These are phyloP conservation scores for Geotrichum fermentans DNA, from an alignment of 1,139 yeast species.

Conservation along the genomic window DNA sequence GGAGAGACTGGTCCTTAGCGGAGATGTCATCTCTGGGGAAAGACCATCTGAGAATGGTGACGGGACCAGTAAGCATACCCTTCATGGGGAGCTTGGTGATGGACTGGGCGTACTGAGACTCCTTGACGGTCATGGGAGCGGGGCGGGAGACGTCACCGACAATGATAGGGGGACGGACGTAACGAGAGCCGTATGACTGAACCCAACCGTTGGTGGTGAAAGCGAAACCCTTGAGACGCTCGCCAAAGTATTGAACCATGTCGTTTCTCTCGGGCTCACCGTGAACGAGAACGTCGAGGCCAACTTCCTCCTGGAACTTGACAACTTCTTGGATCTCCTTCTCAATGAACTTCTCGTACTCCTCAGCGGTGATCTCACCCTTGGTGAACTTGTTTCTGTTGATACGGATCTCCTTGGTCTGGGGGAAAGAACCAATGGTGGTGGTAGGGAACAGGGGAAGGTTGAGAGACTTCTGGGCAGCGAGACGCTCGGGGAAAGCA, in stretches of 20 bases:
- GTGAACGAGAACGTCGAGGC: slow-evolving; percentile 95
- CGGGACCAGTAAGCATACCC: slow-evolving; percentile 99
- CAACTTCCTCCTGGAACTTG: slow-evolving; percentile 98
- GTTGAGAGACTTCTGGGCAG: slow-evolving; percentile 85
- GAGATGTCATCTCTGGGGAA: slow-evolving; percentile 99
- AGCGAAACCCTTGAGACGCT: slow-evolving; percentile 94
- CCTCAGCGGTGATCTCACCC: slow-evolving; percentile 92
- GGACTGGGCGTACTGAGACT: slow-evolving; percentile 98
- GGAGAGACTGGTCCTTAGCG: slow-evolving; percentile 91
- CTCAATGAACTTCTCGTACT: slow-evolving; percentile 93
- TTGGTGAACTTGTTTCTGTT: slow-evolving; percentile 97
- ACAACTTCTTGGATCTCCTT: slow-evolving; percentile 92
- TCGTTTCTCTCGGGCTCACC: slow-evolving; percentile 99
- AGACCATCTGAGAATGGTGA: slow-evolving; percentile 99
- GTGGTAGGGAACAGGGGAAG: slow-evolving; percentile 99
- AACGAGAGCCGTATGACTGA: slow-evolving; percentile 99
- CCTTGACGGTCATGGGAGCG: slow-evolving; percentile 96
- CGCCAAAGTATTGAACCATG: slow-evolving; percentile 99
- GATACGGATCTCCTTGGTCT: slow-evolving; percentile 97
- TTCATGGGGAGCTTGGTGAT: slow-evolving; percentile 92
- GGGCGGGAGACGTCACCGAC: slow-evolving; percentile 99
- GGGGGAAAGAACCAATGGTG: slow-evolving; percentile 99
- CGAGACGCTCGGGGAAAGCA: slow-evolving; percentile 82
- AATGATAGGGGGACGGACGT: slow-evolving; percentile 98
- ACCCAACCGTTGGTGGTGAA: slow-evolving; percentile 99